Percentiles rank a stretch among this genome's conserved stretches.
These are phyloP conservation scores for Phytophthora pini DNA, from an alignment of 352 stramenopile species.

Conservation along the genomic window DNA sequence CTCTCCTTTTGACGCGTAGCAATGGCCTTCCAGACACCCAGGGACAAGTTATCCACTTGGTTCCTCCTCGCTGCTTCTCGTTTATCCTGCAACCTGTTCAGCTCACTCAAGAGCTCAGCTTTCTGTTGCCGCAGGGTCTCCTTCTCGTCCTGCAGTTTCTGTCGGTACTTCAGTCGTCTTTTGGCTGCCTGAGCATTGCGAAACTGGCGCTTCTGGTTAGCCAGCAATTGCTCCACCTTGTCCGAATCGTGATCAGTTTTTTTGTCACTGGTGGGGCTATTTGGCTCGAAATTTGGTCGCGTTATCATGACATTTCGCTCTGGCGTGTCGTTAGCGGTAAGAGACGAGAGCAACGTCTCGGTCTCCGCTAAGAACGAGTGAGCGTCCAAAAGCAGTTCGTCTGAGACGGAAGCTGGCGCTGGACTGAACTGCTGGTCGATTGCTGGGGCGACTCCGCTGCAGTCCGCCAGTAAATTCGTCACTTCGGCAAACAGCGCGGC, in stretches of 20 bases:
- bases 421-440: neutral
- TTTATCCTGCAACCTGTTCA: neutral
- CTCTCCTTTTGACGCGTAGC: constrained; percentile 9
- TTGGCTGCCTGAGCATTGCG: constrained; percentile 18
- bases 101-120: constrained; percentile 3
- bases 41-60: neutral
- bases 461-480: constrained; percentile 11
- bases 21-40: constrained; percentile 6
- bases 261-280: neutral
- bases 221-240: neutral
- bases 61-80: neutral
- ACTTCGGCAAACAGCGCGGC: constrained; percentile 11
- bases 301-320: neutral
- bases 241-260: neutral
- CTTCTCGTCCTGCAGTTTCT: constrained; percentile 24
- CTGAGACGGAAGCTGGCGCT: neutral
- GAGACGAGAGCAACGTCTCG: constrained; percentile 16
- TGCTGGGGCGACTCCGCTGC: neutral
- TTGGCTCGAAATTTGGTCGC: neutral
- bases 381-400: constrained; percentile 5
- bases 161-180: constrained; percentile 16
- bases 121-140: constrained; percentile 12
- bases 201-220: neutral
- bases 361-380: constrained; percentile 18
- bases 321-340: neutral